phyloP scores from a whole-genome alignment of 2,329 filamentous ascomycete genomes.

The Fusarium setosum region DNA sequence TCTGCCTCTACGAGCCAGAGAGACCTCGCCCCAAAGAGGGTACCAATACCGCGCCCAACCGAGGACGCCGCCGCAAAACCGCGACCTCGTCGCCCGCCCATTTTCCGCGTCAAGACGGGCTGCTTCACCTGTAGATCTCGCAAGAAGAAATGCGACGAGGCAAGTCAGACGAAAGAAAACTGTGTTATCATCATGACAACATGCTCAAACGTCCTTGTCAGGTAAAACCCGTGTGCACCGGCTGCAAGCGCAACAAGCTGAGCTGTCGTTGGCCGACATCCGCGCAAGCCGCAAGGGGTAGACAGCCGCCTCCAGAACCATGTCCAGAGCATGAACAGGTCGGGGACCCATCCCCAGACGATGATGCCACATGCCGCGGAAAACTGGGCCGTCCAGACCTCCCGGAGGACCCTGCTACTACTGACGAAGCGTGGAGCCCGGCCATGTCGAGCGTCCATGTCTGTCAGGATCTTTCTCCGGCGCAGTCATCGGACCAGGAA shows the following conservation, averaged over 20 bases:
- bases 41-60: too few relatives aligned
- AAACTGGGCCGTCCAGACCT: not conserved
- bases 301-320: too few relatives aligned
- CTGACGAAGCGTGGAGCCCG: not conserved
- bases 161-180: too few relatives aligned
- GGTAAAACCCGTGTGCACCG: constrained; percentile 48
- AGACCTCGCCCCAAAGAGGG: too few relatives aligned
- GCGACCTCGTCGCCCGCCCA: not conserved
- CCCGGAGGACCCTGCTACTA: not conserved
- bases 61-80: too few relatives aligned
- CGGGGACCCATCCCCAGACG: not conserved
- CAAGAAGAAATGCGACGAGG: constrained; percentile 57
- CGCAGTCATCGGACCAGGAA: too few relatives aligned
- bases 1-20: too few relatives aligned
- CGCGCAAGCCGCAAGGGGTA: too few relatives aligned
- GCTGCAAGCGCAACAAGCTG: constrained; percentile 41
- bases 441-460: too few relatives aligned
- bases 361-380: not conserved
- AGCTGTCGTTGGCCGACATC: constrained; percentile 32
- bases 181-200: too few relatives aligned
- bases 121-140: constrained; percentile 53
- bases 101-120: constrained; percentile 37
- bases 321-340: not conserved
- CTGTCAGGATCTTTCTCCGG: too few relatives aligned
- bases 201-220: too few relatives aligned